Percentiles rank a stretch among this genome's conserved stretches.
These are phyloP conservation scores for Rhizophora mangle DNA, from an alignment of 345 rosid species.

Conservation along the genomic window DNA sequence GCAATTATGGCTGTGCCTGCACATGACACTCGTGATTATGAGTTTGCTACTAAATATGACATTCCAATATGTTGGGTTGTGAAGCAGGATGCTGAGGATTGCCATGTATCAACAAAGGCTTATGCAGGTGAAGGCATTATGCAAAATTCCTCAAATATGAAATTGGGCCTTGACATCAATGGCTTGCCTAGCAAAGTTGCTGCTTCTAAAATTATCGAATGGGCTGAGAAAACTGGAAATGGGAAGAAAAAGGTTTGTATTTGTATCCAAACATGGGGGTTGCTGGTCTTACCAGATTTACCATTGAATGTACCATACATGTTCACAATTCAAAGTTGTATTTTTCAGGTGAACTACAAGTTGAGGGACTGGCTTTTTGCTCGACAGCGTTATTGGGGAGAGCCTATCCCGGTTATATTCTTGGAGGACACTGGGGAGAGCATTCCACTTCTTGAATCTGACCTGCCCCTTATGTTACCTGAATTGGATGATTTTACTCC, in stretches of 20 bases:
- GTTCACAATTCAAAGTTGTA: constrained; percentile 1
- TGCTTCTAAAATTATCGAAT: constrained; percentile 58
- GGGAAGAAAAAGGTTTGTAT: constrained; percentile 84
- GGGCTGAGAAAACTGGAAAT: constrained; percentile 76
- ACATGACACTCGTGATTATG: constrained; percentile 78
- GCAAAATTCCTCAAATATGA: constrained; percentile 59
- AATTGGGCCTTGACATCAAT: constrained; percentile 71
- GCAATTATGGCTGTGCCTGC: constrained; percentile 98
- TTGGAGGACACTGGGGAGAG: constrained; percentile 62
- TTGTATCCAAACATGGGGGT: constrained; percentile 5
- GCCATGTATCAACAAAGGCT: constrained; percentile 46
- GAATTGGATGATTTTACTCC: constrained; percentile 94
- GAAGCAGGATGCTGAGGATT: constrained; percentile 37
- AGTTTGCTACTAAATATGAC: constrained; percentile 72
- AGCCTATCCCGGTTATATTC: constrained; percentile 86
- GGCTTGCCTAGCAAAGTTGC: constrained; percentile 67
- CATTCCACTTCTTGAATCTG: constrained; percentile 64
- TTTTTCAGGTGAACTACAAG: constrained; percentile 78
- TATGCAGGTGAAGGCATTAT: constrained; percentile 57
- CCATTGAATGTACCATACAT: neutral
- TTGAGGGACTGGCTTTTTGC: constrained; percentile 99
- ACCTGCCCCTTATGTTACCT: constrained; percentile 80
- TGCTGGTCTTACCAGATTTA: neutral
- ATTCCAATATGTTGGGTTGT: constrained; percentile 77
- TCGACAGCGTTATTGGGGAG: constrained; percentile 98